Base-by-base conservation (phyloP, 2,329 filamentous ascomycete species). In the Zasmidium cellare region DNA sequence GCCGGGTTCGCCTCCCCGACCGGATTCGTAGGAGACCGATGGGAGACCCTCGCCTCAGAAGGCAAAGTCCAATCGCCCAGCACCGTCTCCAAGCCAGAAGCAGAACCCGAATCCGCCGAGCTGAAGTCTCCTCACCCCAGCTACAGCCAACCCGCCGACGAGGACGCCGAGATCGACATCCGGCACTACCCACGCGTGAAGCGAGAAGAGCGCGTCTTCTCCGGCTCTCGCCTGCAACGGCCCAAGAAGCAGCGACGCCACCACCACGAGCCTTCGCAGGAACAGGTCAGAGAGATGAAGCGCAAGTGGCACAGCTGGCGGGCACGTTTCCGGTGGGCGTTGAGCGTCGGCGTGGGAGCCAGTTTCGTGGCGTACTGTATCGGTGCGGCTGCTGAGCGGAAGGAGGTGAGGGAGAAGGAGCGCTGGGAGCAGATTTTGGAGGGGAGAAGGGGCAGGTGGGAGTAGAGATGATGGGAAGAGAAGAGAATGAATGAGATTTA, bases 1-100 rank as follows among this genome's bases (percentile, higher is more conserved):
- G 84, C 83, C 3, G 81, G 82, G 53, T 88, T 86, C 68, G 84
- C 84, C 18, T 86, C 82, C 31, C 85, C 86, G 1, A 88, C 85
- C 1, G 86, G 85, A 0, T 88, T 86, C 65, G 82, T 88, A 46
- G 62, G 62, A 20, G 60, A 64, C 45, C 49, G 62, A 25, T 63
- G 62, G 62, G 57, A 62, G 22, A 87, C 86, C 62, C 83, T 86
- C 63, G 82, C 86, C 25, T 55, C 64, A 14, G 58, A 69, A 1
- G 58, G 65, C 22, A 57, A 65, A 14, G 58, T 62, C 3, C 60
- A 58, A 51, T 31, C 53, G 25, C 47, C 57, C 55, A 60, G 46
- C 57, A 61, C 56, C 11, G 53, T 55, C 18, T 59, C 58, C 31
- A 51, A 55, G 25, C 6, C 25, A n/a, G 44, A 46, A 7, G 16